Evolutionary conservation across 257 asterid species (phyloP), one percentile per base, ranked within the genome.

Genomic region (Cordia subcordata): DNA sequence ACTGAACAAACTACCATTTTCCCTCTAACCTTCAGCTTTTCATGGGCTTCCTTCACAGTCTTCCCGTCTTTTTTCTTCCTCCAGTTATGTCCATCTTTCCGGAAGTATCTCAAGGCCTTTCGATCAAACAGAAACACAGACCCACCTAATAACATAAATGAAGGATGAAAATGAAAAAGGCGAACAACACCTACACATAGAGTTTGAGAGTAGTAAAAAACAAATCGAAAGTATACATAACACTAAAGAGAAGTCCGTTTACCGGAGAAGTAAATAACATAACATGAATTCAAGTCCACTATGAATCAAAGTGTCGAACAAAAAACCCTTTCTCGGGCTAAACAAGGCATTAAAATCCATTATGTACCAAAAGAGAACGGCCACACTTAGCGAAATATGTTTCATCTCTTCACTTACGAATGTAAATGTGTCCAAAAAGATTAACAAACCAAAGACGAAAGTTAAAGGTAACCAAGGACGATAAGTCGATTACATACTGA

Each of bases 21-120:
- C 35, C 60, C 75, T 75, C 68, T 68, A 70, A 86, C 99, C 93
- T 92, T 92, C 69, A 92, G 80, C 78, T 92, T 92, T 77, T 92
- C 99, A 55, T 92, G 99, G 32, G 99, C 96, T 78, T 92, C 99
- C 86, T 80, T 92, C 51, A 88, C 84, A 67, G 99, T 92, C 80
- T 92, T 92, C 61, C 99, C 99, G 49, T 92, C 99, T 77, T 74
- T 88, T 75, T 92, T 92, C 78, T 92, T 88, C 79, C 96, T 82
- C 99, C 99, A 92, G 63, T 79, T 88, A 72, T 92, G 96, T n/a
- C 94, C 99, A 78, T 92, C 99, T 82, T 88, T 92, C 65, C 99
- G 87, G 63, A 92, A 92, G 73, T 88, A 88, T 74, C 99, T 77
- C 55, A 92, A 75, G 50, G 82, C 87, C 81, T 88, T 92, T 69